Base-by-base conservation (phyloP, 2,329 filamentous ascomycete species). In the Neofusicoccum umdonicola region DNA sequence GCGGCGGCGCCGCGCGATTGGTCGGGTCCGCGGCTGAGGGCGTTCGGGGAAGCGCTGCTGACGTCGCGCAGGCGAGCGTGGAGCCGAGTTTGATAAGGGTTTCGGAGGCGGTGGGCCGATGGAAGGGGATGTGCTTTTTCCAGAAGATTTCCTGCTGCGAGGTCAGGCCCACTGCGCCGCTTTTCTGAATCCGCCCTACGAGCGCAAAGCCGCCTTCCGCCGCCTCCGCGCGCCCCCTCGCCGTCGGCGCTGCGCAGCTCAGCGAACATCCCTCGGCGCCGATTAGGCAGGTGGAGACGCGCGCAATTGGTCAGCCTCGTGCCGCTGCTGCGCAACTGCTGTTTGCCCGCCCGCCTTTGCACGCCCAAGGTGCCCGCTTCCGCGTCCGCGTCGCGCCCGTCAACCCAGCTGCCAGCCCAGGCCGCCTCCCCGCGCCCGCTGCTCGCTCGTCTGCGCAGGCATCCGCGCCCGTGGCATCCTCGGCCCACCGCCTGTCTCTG, bases 171-270 rank as follows among this genome's bases (percentile, higher is more conserved):
- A 60, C 56, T 31, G 56, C 56, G 27, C 37, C 54, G 47, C 41
- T 60, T 39, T 39, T 60, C 42, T 47, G 56, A 47, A 47, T 47
- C 56, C 56, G 56, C 56, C 56, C 56, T 60, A 60, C 56, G 56
- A 60, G n/a, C 42, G 56, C 56, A 60, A 56, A 47, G 56, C 56
- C 56, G 56, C 56, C 31, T 60, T 47, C 56, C 56, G 56, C 56
- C 56, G 27, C 56, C 56, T 45, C 56, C 56, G 31, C 27, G 42
- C 37, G 19, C 54, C 27, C n/a, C 42, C 56, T 17, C 42, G 31
- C 27, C 42, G 37, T 2, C 37, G 37, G 13, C 35, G 54, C 19
- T 19, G 22, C 56, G 56, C 56, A 60, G 56, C 56, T 60, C 56
- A 60, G 42, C 44, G 56, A 60, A 47, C 56, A 60, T 60, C 56